Conservation (phyloP, 2,329 filamentous ascomycete genomes). For the Colletotrichum sp. region DNA sequence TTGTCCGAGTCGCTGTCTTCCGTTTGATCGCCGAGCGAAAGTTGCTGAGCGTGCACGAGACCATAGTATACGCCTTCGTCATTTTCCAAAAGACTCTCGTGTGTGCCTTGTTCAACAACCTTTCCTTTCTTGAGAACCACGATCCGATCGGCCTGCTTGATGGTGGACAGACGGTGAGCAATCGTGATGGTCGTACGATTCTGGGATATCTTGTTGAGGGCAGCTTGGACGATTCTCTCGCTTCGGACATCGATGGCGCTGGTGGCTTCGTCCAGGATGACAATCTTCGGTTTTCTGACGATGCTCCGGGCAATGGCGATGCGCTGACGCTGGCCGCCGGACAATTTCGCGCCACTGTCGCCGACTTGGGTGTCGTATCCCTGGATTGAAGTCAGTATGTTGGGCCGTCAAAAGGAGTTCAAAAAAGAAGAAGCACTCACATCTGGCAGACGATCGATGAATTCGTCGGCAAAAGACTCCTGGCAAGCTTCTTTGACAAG, state of each 20-base stretch:
- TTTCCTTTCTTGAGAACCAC: constrained; percentile 75
- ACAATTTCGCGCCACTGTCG: constrained; percentile 69
- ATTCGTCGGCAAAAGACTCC: constrained; percentile 74
- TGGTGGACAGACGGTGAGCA: constrained; percentile 76
- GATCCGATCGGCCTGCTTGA: constrained; percentile 80
- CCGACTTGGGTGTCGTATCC: constrained; percentile 73
- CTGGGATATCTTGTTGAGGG: constrained; percentile 65
- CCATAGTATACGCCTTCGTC: constrained; percentile 69
- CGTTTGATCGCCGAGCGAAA: constrained; percentile 56
- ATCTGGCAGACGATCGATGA: constrained; percentile 67
- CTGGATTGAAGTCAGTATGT: constrained; percentile 33
- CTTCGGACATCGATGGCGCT: constrained; percentile 65
- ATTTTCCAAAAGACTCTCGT: constrained; percentile 70
- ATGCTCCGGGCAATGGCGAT: constrained; percentile 80
- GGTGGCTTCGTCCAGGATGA: constrained; percentile 81
- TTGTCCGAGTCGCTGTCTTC: constrained; percentile 40
- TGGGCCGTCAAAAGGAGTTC: neutral
- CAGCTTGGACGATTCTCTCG: constrained; percentile 67
- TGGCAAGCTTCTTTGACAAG: constrained; percentile 69
- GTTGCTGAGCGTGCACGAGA: constrained; percentile 68
- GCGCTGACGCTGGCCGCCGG: constrained; percentile 85
- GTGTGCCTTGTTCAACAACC: constrained; percentile 77
- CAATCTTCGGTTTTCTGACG: constrained; percentile 71
- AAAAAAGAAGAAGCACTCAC: constrained; percentile 31
- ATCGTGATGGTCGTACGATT: constrained; percentile 76